Percentiles rank a stretch among this genome's conserved stretches.
Evolutionary conservation across 495 filamentous ascomycete species (phyloP).

Genomic region (Podospora pseudopauciseta): DNA sequence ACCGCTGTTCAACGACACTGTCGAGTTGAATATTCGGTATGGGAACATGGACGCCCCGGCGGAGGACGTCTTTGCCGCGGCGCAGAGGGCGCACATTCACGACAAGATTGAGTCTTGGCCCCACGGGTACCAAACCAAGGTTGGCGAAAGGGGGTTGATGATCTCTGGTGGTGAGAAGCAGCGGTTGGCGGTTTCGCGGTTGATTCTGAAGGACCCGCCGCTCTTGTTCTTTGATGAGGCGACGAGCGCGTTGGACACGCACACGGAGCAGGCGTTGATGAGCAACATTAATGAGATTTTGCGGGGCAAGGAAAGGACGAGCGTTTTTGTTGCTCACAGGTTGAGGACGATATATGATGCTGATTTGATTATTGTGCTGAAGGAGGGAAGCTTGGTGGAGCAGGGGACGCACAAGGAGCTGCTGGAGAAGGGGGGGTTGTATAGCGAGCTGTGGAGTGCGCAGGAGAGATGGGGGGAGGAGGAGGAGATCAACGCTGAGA

Average conservation of each 20-base stretch:
- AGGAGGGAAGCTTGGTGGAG: conserved; percentile 78
- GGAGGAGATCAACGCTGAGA: conserved; percentile 5
- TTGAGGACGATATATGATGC: conserved; percentile 92
- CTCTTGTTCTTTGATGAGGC: conserved; percentile 97
- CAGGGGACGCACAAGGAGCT: conserved; percentile 81
- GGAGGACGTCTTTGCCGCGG: conserved; percentile 70
- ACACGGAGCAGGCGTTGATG: conserved; percentile 89
- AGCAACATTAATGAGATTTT: conserved; percentile 92
- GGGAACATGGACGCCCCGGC: conserved; percentile 76
- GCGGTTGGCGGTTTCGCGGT: conserved; percentile 76
- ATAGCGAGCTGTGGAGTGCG: conserved; percentile 78
- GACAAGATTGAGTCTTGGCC: conserved; percentile 74
- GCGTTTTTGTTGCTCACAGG: conserved; percentile 90
- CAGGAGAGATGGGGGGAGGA: conserved; percentile 32
- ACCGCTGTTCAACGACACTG: conserved; percentile 91
- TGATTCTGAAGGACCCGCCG: conserved; percentile 89
- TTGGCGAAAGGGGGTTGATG: conserved; percentile 97
- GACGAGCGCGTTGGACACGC: conserved; percentile 91
- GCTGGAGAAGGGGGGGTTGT: conserved; percentile 74
- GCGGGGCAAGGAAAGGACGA: conserved; percentile 80
- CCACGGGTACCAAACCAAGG: conserved; percentile 84
- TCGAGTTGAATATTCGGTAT: conserved; percentile 93
- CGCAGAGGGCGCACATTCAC: conserved; percentile 77
- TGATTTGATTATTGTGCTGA: conserved; percentile 88
- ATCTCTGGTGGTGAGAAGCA: conserved; percentile 97